phyloP scores from a whole-genome alignment of 202 grass and related monocot genomes.

The Digitaria exilis region DNA sequence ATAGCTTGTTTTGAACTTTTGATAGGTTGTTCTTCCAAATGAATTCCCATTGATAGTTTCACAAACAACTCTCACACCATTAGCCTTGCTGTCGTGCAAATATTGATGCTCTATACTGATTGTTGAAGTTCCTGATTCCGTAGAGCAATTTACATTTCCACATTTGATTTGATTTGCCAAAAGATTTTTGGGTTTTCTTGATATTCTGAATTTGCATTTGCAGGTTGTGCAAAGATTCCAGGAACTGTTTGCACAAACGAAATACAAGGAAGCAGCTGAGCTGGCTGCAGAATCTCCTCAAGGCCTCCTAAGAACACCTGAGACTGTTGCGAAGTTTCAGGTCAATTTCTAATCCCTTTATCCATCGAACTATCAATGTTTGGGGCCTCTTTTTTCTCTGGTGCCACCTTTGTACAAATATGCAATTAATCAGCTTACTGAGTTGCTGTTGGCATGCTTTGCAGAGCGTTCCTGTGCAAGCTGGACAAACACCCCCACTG shows the following conservation, averaged over 20 bases:
- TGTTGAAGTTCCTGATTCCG: not conserved
- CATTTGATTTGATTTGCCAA: constrained; percentile 6
- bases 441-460: constrained; percentile 8
- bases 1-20: constrained; percentile 12
- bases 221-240: constrained; percentile 98
- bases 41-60: not conserved
- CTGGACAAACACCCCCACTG: constrained; percentile 91
- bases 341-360: constrained; percentile 40
- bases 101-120: not conserved
- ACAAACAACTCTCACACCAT: not conserved
- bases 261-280: constrained; percentile 97
- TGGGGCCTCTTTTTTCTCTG: not conserved
- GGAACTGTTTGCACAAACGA: constrained; percentile 89
- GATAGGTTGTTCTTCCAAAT: not conserved
- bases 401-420: not conserved
- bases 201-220: constrained; percentile 34
- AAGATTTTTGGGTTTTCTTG: constrained; percentile 5
- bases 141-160: not conserved
- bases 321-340: constrained; percentile 96
- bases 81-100: not conserved
- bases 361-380: constrained; percentile 1
- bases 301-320: constrained; percentile 83
- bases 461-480: constrained; percentile 96
- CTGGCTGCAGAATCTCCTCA: constrained; percentile 93
- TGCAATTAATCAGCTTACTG: constrained; percentile 2